A percentile compares a stretch with the other conserved stretches of the same genome.
These are phyloP conservation scores for Ganoderma sinense DNA, from an alignment of 1,284 basidiomycete genomes.

Conservation along the genomic window DNA sequence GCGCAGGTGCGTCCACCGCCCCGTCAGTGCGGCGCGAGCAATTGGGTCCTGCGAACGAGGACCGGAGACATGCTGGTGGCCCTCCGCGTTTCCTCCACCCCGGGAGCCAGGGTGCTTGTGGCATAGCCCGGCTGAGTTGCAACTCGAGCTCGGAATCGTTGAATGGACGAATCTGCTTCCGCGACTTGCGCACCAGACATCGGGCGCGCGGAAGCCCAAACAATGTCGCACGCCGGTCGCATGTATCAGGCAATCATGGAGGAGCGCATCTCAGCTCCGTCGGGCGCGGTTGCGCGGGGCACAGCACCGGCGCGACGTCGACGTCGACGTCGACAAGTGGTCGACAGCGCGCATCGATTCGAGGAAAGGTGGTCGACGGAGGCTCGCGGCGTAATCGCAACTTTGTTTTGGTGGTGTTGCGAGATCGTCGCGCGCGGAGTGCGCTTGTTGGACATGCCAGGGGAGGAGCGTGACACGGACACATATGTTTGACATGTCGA, in stretches of 20 bases:
- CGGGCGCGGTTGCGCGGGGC: background rate
- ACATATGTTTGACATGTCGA: background rate
- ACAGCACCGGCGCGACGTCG: slow-evolving; percentile 4
- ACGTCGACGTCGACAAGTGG: background rate
- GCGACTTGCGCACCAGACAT: background rate
- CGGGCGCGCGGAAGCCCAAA: background rate
- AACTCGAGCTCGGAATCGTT: background rate
- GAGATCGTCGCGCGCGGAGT: slow-evolving; percentile 1
- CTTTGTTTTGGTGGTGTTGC: background rate
- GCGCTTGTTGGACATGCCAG: slow-evolving; percentile 4
- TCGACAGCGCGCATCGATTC: background rate
- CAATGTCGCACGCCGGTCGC: background rate
- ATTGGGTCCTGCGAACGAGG: background rate
- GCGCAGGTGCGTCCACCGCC: background rate
- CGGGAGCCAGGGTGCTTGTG: background rate
- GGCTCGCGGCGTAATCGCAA: background rate
- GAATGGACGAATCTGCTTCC: background rate
- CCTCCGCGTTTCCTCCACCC: background rate
- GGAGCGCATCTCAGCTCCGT: slow-evolving; percentile 1
- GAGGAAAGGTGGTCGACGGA: background rate
- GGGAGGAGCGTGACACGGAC: background rate
- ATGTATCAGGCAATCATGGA: background rate
- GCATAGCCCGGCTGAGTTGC: slow-evolving; percentile 7
- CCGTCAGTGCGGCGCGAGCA: background rate
- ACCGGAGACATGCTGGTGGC: background rate